Percentiles rank a stretch among this genome's conserved stretches.
These are phyloP conservation scores for Panicum virgatum DNA, from an alignment of 202 grass and related monocot genomes.

Conservation along the genomic window DNA sequence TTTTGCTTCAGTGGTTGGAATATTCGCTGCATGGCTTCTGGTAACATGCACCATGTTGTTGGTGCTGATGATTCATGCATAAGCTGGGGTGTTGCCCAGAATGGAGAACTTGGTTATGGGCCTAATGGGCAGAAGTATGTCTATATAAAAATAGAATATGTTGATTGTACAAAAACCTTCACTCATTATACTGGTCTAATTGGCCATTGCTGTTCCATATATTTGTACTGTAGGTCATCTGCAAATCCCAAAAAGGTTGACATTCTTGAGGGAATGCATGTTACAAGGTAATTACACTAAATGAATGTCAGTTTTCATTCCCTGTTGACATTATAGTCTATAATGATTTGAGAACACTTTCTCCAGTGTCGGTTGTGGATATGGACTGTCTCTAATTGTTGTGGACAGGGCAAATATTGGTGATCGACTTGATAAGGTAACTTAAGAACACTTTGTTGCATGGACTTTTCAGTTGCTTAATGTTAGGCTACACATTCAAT, in stretches of 20 bases:
- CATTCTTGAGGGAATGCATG: constrained; percentile 84
- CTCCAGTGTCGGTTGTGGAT: constrained; percentile 87
- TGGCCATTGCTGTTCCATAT: background rate
- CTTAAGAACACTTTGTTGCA: constrained; percentile 18
- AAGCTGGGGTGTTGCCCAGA: constrained; percentile 75
- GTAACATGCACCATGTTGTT: constrained; percentile 95
- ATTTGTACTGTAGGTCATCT: constrained; percentile 76
- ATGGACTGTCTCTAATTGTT: constrained; percentile 72
- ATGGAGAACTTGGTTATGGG: constrained; percentile 95
- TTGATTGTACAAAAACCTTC: constrained; percentile 9
- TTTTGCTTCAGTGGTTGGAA: constrained; percentile 88
- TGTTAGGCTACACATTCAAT: constrained; percentile 10
- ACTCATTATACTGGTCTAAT: background rate
- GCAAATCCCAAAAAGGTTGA: constrained; percentile 99
- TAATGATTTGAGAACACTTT: constrained; percentile 47
- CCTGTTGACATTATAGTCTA: background rate
- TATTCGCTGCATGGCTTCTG: constrained; percentile 96
- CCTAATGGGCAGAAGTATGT: constrained; percentile 88
- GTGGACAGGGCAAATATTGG: constrained; percentile 78
- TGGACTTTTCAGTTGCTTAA: constrained; percentile 13
- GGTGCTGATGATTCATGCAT: constrained; percentile 98
- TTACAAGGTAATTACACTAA: constrained; percentile 59
- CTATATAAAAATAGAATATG: constrained; percentile 14
- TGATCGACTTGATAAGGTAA: constrained; percentile 78
- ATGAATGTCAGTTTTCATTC: constrained; percentile 1